Evolutionary conservation across 192 early-diverging fungal genomes (phyloP).

Genomic region (Backusella psychrophila): DNA sequence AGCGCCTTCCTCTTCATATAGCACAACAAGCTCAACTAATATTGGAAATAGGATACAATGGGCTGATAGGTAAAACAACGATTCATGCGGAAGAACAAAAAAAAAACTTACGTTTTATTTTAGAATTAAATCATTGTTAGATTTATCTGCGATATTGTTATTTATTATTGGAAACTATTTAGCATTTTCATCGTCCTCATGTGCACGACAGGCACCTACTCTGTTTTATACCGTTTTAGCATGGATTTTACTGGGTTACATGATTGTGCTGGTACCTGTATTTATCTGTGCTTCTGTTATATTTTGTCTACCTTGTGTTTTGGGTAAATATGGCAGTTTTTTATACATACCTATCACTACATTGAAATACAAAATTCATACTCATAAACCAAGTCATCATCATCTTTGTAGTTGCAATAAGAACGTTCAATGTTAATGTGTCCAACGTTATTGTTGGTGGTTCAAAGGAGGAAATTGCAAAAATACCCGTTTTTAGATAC

Average conservation of each 20-base stretch:
- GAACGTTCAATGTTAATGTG: slow-evolving; percentile 48
- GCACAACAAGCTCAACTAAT: neutral
- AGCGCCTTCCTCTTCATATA: neutral
- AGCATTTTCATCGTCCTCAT: slow-evolving; percentile 51
- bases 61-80: neutral
- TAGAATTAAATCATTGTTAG: slow-evolving; percentile 53
- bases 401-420: slow-evolving; percentile 43
- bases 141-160: slow-evolving; percentile 58
- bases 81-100: neutral
- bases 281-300: slow-evolving; percentile 57
- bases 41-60: neutral
- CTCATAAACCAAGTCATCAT: slow-evolving; percentile 1
- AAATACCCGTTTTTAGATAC: slow-evolving; percentile 66
- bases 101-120: neutral
- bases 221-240: slow-evolving; percentile 61
- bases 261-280: slow-evolving; percentile 62
- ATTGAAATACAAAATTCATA: neutral
- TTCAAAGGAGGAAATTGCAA: slow-evolving; percentile 61
- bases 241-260: slow-evolving; percentile 67
- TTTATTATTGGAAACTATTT: slow-evolving; percentile 74
- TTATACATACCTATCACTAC: neutral
- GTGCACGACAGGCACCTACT: slow-evolving; percentile 46
- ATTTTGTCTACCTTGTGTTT: slow-evolving; percentile 61
- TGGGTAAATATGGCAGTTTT: slow-evolving; percentile 25
- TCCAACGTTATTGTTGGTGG: slow-evolving; percentile 60